Conservation (phyloP, 2,329 filamentous ascomycete genomes). For the Exophiala lecanii-corni region DNA sequence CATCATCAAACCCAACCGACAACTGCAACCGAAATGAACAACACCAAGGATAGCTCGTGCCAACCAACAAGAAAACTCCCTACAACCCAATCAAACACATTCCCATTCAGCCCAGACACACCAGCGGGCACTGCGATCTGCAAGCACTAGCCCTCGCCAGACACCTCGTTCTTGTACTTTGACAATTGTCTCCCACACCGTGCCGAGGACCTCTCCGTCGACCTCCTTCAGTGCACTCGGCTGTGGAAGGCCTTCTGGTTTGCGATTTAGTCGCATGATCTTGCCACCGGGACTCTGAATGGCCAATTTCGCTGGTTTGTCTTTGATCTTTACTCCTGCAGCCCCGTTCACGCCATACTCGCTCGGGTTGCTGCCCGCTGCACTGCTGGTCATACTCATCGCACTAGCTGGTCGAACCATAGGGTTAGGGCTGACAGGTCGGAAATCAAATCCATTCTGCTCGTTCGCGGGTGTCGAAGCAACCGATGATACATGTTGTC, state of each 20-base stretch:
- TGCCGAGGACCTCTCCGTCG: constrained; percentile 45
- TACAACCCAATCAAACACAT: constrained; percentile 49
- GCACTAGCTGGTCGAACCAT: constrained; percentile 54
- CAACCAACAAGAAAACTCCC: too few species aligned
- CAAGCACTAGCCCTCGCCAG: constrained; percentile 60
- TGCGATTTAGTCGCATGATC: constrained; percentile 65
- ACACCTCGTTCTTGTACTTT: constrained; percentile 61
- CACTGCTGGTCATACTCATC: constrained; percentile 56
- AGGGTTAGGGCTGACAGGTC: constrained; percentile 25
- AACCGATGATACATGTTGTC: constrained; percentile 70
- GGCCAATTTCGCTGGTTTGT: constrained; percentile 89
- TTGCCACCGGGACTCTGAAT: constrained; percentile 93
- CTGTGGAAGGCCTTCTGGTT: constrained; percentile 44
- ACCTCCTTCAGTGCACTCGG: constrained; percentile 28
- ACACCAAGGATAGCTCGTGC: too few species aligned
- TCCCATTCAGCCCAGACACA: constrained; percentile 68
- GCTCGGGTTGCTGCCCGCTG: constrained; percentile 49
- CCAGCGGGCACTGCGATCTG: constrained; percentile 62
- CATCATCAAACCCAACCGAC: too few species aligned
- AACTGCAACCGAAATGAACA: too few species aligned
- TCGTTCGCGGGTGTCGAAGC: constrained; percentile 17
- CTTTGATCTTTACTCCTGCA: constrained; percentile 49
- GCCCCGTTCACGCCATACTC: constrained; percentile 48
- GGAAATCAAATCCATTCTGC: constrained; percentile 22
- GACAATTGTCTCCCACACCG: constrained; percentile 62